Conservation (phyloP, 495 filamentous ascomycete species). For the Acidomyces sp. region DNA sequence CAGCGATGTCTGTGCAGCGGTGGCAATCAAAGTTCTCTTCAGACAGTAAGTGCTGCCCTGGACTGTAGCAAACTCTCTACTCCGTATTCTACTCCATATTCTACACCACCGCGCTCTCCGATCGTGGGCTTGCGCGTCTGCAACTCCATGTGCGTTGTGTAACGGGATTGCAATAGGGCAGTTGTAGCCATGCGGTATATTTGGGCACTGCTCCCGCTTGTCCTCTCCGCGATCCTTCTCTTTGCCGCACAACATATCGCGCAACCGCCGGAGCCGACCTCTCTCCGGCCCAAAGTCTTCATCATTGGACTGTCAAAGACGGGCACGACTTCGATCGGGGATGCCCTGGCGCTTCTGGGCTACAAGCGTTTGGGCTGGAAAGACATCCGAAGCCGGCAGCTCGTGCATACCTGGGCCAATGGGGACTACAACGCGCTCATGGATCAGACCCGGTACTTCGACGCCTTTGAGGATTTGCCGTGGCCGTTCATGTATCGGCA, state of each 20-base stretch:
- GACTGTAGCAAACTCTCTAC: too few relatives aligned
- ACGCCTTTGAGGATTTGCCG: slow-evolving; percentile 16
- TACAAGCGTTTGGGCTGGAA: slow-evolving; percentile 16
- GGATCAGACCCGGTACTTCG: slow-evolving; percentile 12
- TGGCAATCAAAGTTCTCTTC: too few relatives aligned
- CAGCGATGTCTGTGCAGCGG: too few relatives aligned
- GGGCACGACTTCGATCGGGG: slow-evolving; percentile 13
- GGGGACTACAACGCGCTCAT: slow-evolving; percentile 10
- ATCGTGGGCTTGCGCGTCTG: too few relatives aligned
- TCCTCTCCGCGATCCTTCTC: slow-evolving; percentile 5
- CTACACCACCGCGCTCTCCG: too few relatives aligned
- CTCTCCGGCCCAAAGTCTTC: slow-evolving; percentile 13
- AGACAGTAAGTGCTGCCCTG: too few relatives aligned
- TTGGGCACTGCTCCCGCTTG: slow-evolving; percentile 3
- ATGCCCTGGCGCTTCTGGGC: slow-evolving; percentile 11
- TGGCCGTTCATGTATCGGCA: slow-evolving; percentile 16
- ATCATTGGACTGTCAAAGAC: slow-evolving; percentile 16
- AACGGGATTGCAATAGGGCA: too few relatives aligned
- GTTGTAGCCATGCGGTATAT: slow-evolving; percentile 11
- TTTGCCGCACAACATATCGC: slow-evolving; percentile 9
- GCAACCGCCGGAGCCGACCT: slow-evolving; percentile 6
- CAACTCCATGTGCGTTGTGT: too few relatives aligned
- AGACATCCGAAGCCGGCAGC: slow-evolving; percentile 15
- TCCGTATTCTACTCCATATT: too few relatives aligned
- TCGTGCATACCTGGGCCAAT: slow-evolving; percentile 13